phyloP scores from a whole-genome alignment of 495 filamentous ascomycete species.

The Trichoderma erinaceum region DNA sequence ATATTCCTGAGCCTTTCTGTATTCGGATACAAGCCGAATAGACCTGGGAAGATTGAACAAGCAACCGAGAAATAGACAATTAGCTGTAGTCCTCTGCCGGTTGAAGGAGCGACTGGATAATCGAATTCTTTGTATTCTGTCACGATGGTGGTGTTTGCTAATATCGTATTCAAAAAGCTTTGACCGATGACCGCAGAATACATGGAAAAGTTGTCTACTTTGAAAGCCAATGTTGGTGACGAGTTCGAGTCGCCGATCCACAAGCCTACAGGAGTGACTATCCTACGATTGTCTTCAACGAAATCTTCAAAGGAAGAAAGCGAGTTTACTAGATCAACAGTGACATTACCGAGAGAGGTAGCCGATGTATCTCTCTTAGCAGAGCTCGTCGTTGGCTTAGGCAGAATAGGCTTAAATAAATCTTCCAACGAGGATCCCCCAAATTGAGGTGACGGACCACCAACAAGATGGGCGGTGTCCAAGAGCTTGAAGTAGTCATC shows the following conservation, averaged over 20 bases:
- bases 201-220: conserved; percentile 26
- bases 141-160: conserved; percentile 53
- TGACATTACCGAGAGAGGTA: conserved; percentile 20
- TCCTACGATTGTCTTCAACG: conserved; percentile 45
- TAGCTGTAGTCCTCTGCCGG: conserved; percentile 59
- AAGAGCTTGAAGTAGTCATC: neutral
- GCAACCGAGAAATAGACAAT: conserved; percentile 65
- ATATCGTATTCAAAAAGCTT: conserved; percentile 53
- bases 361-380: neutral
- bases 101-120: conserved; percentile 50
- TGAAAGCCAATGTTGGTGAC: conserved; percentile 30
- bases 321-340: conserved; percentile 46
- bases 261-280: conserved; percentile 58
- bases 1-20: conserved; percentile 63
- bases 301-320: conserved; percentile 51
- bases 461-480: conserved; percentile 32
- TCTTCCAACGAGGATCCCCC: neutral
- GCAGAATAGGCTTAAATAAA: neutral
- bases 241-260: conserved; percentile 44
- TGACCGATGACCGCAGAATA: conserved; percentile 54
- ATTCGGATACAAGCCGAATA: conserved; percentile 73
- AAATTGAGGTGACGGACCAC: conserved; percentile 42
- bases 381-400: neutral
- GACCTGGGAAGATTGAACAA: conserved; percentile 62
- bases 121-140: conserved; percentile 59